Evolutionary conservation across 2,329 filamentous ascomycete genomes (phyloP).

Genomic region (Trichoderma sp.): DNA sequence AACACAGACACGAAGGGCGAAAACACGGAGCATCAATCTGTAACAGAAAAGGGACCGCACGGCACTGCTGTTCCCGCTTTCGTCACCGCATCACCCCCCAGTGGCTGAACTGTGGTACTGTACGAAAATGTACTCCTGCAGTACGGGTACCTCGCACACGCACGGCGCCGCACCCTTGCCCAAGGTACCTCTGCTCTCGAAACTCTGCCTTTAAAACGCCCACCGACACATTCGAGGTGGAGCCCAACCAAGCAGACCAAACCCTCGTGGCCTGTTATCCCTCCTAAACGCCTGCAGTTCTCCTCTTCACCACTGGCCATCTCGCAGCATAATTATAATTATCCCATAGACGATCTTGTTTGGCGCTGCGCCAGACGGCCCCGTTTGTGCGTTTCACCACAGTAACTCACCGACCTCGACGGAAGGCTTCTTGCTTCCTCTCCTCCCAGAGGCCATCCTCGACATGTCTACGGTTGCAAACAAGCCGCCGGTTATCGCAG

Average conservation of each 20-base stretch:
- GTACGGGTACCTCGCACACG: conserved; percentile 10
- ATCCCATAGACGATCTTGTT: not conserved
- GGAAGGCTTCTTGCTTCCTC: not conserved
- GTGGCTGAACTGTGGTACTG: conserved; percentile 1
- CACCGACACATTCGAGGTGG: conserved; percentile 17
- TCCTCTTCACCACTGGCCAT: conserved; percentile 13
- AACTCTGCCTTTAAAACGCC: conserved; percentile 13
- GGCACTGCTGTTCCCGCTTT: not conserved
- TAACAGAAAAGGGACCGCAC: not conserved
- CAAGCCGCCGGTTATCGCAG: conserved; percentile 49
- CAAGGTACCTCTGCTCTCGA: not conserved
- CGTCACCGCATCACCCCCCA: conserved; percentile 11
- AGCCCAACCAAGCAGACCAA: conserved; percentile 13
- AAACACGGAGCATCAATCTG: not conserved
- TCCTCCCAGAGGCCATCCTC: not conserved
- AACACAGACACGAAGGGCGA: not conserved
- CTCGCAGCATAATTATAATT: conserved; percentile 12
- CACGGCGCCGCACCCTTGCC: not conserved
- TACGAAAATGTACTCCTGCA: conserved; percentile 7
- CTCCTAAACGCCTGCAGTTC: conserved; percentile 13
- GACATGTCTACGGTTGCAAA: conserved; percentile 53
- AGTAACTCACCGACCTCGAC: conserved; percentile 14
- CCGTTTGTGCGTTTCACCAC: conserved; percentile 7
- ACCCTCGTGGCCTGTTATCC: conserved; percentile 19
- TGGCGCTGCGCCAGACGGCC: conserved; percentile 13